A percentile compares a stretch with the other conserved stretches of the same genome.
Conservation (phyloP, 805 yeast species). For the Maudiozyma turicensis region DNA sequence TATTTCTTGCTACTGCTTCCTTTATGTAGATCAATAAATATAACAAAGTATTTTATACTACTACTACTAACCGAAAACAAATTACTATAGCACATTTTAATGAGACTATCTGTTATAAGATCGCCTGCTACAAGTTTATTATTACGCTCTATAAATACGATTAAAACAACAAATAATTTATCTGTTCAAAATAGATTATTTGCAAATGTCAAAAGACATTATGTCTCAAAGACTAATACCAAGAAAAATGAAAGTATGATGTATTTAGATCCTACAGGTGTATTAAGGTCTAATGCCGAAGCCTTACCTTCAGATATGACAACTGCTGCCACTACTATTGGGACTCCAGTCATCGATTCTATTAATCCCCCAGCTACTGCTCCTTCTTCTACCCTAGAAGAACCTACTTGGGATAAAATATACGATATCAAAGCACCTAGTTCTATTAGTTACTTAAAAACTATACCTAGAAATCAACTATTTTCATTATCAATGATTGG, state of each 20-base stretch:
- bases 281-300: background rate
- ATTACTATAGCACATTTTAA: background rate
- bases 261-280: background rate
- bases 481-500: constrained; percentile 63
- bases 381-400: background rate
- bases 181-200: background rate
- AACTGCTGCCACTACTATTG: background rate
- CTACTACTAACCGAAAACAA: background rate
- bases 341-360: background rate
- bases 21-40: background rate
- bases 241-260: constrained; percentile 1
- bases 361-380: background rate
- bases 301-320: background rate
- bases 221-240: constrained; percentile 5
- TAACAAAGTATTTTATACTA: background rate
- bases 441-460: constrained; percentile 37
- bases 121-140: background rate
- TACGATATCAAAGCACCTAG: constrained; percentile 8
- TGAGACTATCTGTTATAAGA: background rate
- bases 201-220: background rate
- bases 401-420: background rate
- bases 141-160: background rate
- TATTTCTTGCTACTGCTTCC: background rate
- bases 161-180: background rate
- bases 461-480: constrained; percentile 45